These are phyloP conservation scores for Exophiala viscosa DNA, from an alignment of 2,329 filamentous ascomycete species.

Conservation along the genomic window DNA sequence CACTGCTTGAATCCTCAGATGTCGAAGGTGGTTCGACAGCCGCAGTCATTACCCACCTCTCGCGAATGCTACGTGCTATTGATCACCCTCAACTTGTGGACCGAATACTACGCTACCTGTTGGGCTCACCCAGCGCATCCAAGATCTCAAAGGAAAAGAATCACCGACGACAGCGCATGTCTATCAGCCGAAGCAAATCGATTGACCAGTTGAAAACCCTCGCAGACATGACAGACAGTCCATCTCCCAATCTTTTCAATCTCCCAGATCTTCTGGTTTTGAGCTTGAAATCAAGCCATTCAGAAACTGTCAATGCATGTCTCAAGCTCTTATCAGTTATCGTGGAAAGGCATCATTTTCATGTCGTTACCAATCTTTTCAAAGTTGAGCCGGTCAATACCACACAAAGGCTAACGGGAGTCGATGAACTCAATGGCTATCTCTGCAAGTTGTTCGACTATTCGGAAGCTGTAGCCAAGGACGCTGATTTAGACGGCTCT, in stretches of 20 bases:
- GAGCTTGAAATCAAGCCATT: conserved; percentile 76
- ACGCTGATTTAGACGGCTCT: conserved; percentile 39
- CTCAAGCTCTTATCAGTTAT: conserved; percentile 83
- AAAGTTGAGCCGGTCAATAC: conserved; percentile 38
- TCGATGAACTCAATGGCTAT: conserved; percentile 40
- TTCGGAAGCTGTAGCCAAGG: conserved; percentile 37
- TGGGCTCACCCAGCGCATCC: conserved; percentile 62
- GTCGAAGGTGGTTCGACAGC: conserved; percentile 95
- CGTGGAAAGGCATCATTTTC: conserved; percentile 79
- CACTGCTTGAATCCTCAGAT: conserved; percentile 91
- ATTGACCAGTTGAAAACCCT: conserved; percentile 80
- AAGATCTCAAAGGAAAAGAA: conserved; percentile 34
- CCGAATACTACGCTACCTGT: conserved; percentile 85
- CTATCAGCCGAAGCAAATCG: conserved; percentile 73
- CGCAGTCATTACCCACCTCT: conserved; percentile 88
- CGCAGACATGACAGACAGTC: conserved; percentile 67
- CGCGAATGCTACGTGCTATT: conserved; percentile 82
- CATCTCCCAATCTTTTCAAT: conserved; percentile 86
- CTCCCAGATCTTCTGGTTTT: conserved; percentile 85
- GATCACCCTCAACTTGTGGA: conserved; percentile 94
- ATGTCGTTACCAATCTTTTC: conserved; percentile 73
- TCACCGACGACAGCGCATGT: conserved; percentile 36
- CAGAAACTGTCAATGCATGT: conserved; percentile 85
- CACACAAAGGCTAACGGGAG: conserved; percentile 54
- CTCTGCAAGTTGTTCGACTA: conserved; percentile 38